Base-by-base conservation (phyloP, 2,329 filamentous ascomycete species). In the Cytospora chrysosperma region DNA sequence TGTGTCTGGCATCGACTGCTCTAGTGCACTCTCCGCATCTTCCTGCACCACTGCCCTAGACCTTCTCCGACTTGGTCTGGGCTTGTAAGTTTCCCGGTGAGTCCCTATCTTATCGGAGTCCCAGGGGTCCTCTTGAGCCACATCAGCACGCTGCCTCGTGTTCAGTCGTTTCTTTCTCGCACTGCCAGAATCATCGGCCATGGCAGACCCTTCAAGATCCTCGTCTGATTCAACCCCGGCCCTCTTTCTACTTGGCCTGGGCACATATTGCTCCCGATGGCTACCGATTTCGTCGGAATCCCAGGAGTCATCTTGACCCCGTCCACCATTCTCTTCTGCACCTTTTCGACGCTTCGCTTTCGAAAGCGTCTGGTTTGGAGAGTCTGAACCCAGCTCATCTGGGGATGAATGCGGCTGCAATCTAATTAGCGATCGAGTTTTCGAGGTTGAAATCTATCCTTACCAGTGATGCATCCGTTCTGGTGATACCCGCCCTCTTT, bases 191-290 rank as follows among this genome's bases (percentile, higher is more conserved):
- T 21, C 19, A n/a, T 49, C 49, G 50, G 28, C 57, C 55, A 21
- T 9, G 40, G 19, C 4, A 43, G 19, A 12, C 19, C 24, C 30
- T 12, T 34, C 17, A 26, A 28, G 52, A n/a, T 55, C 58, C 32
- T 61, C 53, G n/a, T 62, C 59, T 24, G 69, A 32, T 61, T 55
- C 51, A 62, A 52, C 49, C 53, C 50, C 53, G 51, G 59, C 21
- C 62, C 53, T 57, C 53, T 43, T 50, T 63, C 65, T 58, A 66
- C 62, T 67, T 59, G 67, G 62, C 47, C 68, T 66, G 40, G 67
- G 65, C 13, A 50, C 60, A 37, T 63, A 63, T 15, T 32, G 34
- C 49, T 65, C 67, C 13, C 51, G 47, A 19, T 26, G 19, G 3
- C 50, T 55, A 3, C 37, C 64, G 21, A 59, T 51, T 3, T 62